phyloP scores from a whole-genome alignment of 2,329 filamentous ascomycete species.

The Paracoccidioides brasiliensis region DNA sequence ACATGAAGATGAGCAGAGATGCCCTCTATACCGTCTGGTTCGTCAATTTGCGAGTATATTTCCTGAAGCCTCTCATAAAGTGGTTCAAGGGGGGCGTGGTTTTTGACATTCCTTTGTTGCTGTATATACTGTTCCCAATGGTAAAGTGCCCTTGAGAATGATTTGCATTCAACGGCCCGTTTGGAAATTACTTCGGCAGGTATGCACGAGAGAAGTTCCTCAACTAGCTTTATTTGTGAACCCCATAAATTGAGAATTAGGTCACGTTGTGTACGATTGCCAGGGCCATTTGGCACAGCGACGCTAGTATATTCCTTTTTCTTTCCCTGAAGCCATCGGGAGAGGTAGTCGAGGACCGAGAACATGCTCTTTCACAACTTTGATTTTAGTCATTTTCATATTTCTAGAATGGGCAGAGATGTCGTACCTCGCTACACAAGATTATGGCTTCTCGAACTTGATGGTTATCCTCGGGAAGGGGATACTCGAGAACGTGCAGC shows the following conservation, averaged over 20 bases:
- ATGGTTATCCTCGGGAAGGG: slow-evolving; percentile 40
- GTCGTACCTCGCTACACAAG: slow-evolving; percentile 68
- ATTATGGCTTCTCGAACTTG: slow-evolving; percentile 62
- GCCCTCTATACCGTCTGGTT: slow-evolving; percentile 90
- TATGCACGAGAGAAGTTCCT: slow-evolving; percentile 56
- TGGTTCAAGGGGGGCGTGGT: slow-evolving; percentile 42
- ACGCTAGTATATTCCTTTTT: slow-evolving; percentile 37
- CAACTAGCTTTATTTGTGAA: slow-evolving; percentile 48
- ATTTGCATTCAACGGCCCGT: slow-evolving; percentile 83
- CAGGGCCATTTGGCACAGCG: slow-evolving; percentile 16
- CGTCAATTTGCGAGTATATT: slow-evolving; percentile 95
- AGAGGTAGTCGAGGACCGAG: slow-evolving; percentile 78
- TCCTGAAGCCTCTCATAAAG: slow-evolving; percentile 71
- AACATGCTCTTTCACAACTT: slow-evolving; percentile 59
- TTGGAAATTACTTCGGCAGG: slow-evolving; percentile 62
- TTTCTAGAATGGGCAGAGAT: neutral
- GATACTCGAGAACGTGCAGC: slow-evolving; percentile 56
- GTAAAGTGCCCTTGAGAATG: slow-evolving; percentile 82
- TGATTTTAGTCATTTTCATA: slow-evolving; percentile 3
- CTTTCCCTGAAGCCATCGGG: slow-evolving; percentile 76
- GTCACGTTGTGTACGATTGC: slow-evolving; percentile 20
- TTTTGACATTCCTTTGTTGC: slow-evolving; percentile 38
- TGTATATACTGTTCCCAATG: slow-evolving; percentile 88
- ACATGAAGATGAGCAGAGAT: slow-evolving; percentile 78
- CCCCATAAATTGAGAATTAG: slow-evolving; percentile 21